phyloP scores from a whole-genome alignment of 805 yeast genomes.

The Ogataea corticis region DNA sequence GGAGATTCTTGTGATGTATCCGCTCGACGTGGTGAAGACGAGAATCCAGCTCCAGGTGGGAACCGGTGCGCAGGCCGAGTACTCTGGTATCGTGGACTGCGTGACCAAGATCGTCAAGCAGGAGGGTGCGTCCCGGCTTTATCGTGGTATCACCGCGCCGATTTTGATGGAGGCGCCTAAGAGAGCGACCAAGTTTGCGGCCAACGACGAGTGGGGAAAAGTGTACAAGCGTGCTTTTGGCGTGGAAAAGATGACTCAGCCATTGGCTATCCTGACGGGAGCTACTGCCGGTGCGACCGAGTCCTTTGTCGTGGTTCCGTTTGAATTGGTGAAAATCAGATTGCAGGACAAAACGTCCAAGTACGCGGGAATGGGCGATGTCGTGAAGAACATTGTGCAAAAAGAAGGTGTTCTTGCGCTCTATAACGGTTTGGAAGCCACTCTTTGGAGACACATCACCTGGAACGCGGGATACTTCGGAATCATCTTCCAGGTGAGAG shows the following conservation, averaged over 20 bases:
- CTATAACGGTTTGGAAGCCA: slow-evolving; percentile 94
- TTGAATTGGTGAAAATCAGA: slow-evolving; percentile 92
- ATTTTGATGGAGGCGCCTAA: slow-evolving; percentile 99
- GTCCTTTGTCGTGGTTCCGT: slow-evolving; percentile 95
- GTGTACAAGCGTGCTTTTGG: slow-evolving; percentile 74
- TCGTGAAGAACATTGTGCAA: slow-evolving; percentile 67
- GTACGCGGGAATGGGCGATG: slow-evolving; percentile 84
- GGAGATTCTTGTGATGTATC: slow-evolving; percentile 93
- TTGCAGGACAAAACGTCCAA: slow-evolving; percentile 85
- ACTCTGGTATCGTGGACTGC: slow-evolving; percentile 84
- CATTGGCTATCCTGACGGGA: slow-evolving; percentile 87
- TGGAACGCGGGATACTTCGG: slow-evolving; percentile 99
- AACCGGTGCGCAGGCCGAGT: slow-evolving; percentile 54
- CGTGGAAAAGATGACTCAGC: slow-evolving; percentile 68
- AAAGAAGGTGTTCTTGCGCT: slow-evolving; percentile 78
- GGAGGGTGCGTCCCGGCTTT: slow-evolving; percentile 83
- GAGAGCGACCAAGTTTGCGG: slow-evolving; percentile 98
- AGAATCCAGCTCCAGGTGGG: slow-evolving; percentile 86
- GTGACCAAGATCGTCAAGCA: slow-evolving; percentile 76
- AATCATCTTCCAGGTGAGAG: slow-evolving; percentile 82
- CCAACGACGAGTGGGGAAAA: slow-evolving; percentile 95
- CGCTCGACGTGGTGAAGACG: slow-evolving; percentile 95
- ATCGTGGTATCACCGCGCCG: slow-evolving; percentile 95
- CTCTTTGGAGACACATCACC: slow-evolving; percentile 92
- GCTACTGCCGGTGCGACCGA: slow-evolving; percentile 99